Evolutionary conservation across 1,284 basidiomycete genomes (phyloP), one percentile per base, ranked within the genome.

Genomic region (Fomitopsis palustris): DNA sequence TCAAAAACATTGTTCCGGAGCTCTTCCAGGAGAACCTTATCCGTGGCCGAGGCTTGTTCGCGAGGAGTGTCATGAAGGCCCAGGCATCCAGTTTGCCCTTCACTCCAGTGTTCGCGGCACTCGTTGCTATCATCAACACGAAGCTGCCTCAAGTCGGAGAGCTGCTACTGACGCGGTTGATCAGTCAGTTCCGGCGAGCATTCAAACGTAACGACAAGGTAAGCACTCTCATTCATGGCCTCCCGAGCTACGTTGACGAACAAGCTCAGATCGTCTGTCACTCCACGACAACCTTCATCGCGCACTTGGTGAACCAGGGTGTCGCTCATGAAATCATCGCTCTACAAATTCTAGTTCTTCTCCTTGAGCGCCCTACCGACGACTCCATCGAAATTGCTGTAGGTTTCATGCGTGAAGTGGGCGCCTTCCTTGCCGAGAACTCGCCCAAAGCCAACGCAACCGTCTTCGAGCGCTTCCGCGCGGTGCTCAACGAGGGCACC

Each of bases 171-270:
- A 90, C 84, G 57, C 85, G 96, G 29, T 81, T 99, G 51, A 89
- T 98, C 62, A 94, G 92, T 73, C 97, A 99, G 75, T 99, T 98
- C 78, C 81, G 96, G 61, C 83, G 95, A 62, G 86, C 95, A 3
- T 99, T 95, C 76, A 98, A 98, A 75, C 84, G 97, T 45, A 99
- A 98, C 72, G 96, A 99, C 79, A 99, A 99, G 79, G 93, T 92
- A 62, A 54, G 85, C 78, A 6, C 17, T 41, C n/a, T 29, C 23
- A 27, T 23, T 27, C 25, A 14, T 23, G 35, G 19, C 17, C 14
- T 38, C n/a, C n/a, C n/a, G n/a, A n/a, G n/a, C n/a, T 55, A 41
- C 12, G 17, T 29, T 53, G 39, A 57, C 41, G 35, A 5, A 17
- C 29, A 27, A 23, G 10, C 37, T 60, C 54, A 95, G 93, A 88